These are phyloP conservation scores for Wickerhamiella allomyrinae DNA, from an alignment of 805 yeast genomes.

Conservation along the genomic window DNA sequence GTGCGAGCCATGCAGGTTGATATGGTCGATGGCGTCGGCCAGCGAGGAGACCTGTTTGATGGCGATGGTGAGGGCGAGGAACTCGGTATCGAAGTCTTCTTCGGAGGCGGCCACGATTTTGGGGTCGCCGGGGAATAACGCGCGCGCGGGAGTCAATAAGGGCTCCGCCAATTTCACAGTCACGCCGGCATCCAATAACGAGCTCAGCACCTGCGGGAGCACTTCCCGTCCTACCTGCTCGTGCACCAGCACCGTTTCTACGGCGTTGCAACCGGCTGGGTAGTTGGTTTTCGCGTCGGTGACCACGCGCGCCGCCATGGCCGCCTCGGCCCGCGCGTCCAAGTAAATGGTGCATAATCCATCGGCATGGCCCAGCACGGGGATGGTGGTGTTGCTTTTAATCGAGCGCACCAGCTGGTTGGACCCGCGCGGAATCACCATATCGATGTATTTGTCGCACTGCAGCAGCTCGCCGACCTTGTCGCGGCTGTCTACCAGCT, in stretches of 20 bases:
- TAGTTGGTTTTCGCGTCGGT: conserved; percentile 89
- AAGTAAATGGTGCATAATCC: conserved; percentile 87
- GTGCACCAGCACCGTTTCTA: conserved; percentile 64
- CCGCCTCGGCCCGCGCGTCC: conserved; percentile 61
- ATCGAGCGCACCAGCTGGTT: conserved; percentile 79
- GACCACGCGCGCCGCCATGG: conserved; percentile 59
- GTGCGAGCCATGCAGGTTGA: conserved; percentile 83
- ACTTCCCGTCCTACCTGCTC: conserved; percentile 28
- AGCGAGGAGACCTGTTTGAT: conserved; percentile 47
- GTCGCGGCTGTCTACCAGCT: conserved; percentile 75
- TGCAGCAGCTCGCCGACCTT: conserved; percentile 72
- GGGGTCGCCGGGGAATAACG: conserved; percentile 17
- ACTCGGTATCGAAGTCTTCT: conserved; percentile 71
- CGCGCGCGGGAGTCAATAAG: conserved; percentile 33
- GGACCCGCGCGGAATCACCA: conserved; percentile 97
- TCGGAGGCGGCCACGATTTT: conserved; percentile 33
- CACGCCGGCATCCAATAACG: conserved; percentile 51
- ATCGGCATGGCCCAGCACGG: conserved; percentile 97
- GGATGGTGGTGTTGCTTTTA: conserved; percentile 80
- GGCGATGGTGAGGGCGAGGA: conserved; percentile 69
- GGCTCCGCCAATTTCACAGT: conserved; percentile 40
- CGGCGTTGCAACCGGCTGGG: conserved; percentile 99
- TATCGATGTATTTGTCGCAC: conserved; percentile 82
- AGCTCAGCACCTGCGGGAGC: conserved; percentile 19
- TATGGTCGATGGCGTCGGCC: conserved; percentile 67